These are phyloP conservation scores for Picea abies DNA, from an alignment of 83 land plant genomes.

Conservation along the genomic window DNA sequence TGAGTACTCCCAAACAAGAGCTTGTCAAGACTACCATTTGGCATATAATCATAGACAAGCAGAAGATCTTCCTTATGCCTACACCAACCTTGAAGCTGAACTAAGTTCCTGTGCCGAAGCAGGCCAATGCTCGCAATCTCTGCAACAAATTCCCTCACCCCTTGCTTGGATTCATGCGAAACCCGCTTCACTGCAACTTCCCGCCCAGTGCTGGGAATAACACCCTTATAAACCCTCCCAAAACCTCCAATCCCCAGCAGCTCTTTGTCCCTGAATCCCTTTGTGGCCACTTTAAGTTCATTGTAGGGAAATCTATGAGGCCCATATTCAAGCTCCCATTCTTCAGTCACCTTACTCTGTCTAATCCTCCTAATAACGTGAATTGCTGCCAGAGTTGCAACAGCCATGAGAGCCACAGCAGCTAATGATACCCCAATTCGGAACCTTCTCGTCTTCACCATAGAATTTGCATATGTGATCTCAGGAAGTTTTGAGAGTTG, in stretches of 20 bases:
- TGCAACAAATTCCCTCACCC: conserved; percentile 41
- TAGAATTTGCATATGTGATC: not conserved
- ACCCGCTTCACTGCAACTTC: conserved; percentile 55
- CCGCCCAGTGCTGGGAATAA: conserved; percentile 27
- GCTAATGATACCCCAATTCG: not conserved
- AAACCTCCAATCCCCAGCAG: conserved; percentile 45
- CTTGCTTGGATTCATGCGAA: conserved; percentile 53
- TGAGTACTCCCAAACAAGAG: not conserved
- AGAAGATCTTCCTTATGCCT: conserved; percentile 32
- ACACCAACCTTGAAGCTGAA: conserved; percentile 42
- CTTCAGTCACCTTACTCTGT: conserved; percentile 17
- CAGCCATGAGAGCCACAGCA: not conserved
- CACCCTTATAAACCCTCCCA: conserved; percentile 51
- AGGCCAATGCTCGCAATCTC: conserved; percentile 41
- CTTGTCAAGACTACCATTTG: conserved; percentile 49
- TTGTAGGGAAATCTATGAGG: conserved; percentile 52
- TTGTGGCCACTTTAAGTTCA: conserved; percentile 44
- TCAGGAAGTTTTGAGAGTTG: conserved; percentile 30
- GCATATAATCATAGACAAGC: conserved; percentile 55
- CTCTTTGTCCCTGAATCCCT: conserved; percentile 39
- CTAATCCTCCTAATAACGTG: not conserved
- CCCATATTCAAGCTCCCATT: conserved; percentile 35
- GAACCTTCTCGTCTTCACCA: not conserved
- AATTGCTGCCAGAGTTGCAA: not conserved
- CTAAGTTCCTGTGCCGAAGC: conserved; percentile 37